Base-by-base conservation (phyloP, 2,329 filamentous ascomycete species). In the Colletotrichum spinosum region DNA sequence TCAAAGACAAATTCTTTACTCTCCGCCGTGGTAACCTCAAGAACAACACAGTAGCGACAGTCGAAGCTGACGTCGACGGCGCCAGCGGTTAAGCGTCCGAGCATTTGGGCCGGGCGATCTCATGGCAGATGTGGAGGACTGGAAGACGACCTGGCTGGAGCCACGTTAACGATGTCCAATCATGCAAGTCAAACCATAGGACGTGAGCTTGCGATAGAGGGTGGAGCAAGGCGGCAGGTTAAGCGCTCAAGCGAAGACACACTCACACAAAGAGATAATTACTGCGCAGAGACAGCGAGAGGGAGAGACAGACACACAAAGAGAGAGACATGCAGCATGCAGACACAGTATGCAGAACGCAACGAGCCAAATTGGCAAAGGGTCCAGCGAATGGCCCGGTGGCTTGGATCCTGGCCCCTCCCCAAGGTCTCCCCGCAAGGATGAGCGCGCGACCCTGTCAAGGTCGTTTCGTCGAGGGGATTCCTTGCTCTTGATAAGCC, bases 151-250 rank as follows among this genome's bases (percentile, higher is more conserved):
- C 17, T 52, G 46, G 56, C 53, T 67, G 65, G 65, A 62, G 62
- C 65, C 65, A 67, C 65, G 65, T 67, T 50, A 48, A 49, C 51
- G 37, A 66, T 62, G 52, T 54, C 44, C 6, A 57, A 33, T 42
- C 39, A 34, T 44, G 38, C 17, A 38, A 46, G 64, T 51, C 15
- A 12, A 34, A 17, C 6, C 15, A 39, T 13, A 51, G 54, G 42
- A 39, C 45, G 17, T 8, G 35, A 45, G 2, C n/a, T 33, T 42
- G 56, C 34, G 17, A 41, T 34, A 15, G 44, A 33, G 56, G 50
- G 35, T 45, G 45, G 50, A n/a, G 6, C 44, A 38, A 56, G 42
- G 52, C 63, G 54, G 58, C 37, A 57, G 42, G 13, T 53, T 63
- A 65, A 65, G 64, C 64, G 64, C 64, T 60, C 35, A 41, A 15